Percentiles rank a stretch among this genome's conserved stretches.
These are phyloP conservation scores for Ophiostoma ulmi DNA, from an alignment of 2,329 filamentous ascomycete species.

Conservation along the genomic window DNA sequence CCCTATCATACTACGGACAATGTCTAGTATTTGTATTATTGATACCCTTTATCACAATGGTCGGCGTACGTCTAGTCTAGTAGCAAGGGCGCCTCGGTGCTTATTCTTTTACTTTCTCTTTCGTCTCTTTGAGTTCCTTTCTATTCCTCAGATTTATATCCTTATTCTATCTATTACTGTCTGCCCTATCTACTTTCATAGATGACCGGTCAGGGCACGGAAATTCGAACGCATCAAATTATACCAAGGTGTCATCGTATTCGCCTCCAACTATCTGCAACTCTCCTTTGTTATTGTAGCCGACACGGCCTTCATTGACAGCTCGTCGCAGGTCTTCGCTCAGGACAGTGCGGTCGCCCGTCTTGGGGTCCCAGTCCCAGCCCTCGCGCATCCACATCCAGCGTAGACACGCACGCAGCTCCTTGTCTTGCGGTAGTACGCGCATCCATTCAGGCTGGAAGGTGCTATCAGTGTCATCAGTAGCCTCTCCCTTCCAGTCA, in stretches of 20 bases:
- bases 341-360: constrained; percentile 57
- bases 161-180: background rate
- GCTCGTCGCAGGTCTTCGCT: constrained; percentile 49
- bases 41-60: background rate
- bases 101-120: background rate
- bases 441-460: constrained; percentile 82
- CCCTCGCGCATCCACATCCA: constrained; percentile 93
- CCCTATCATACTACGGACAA: background rate
- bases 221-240: background rate
- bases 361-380: constrained; percentile 71
- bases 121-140: background rate
- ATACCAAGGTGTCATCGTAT: background rate
- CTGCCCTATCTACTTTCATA: background rate
- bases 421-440: constrained; percentile 77
- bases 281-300: constrained; percentile 48
- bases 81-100: background rate
- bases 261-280: constrained; percentile 31
- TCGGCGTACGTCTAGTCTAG: background rate
- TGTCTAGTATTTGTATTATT: constrained; percentile 2
- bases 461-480: background rate
- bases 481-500: constrained; percentile 58
- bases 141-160: background rate
- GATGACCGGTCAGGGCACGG: background rate
- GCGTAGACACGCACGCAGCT: constrained; percentile 75
- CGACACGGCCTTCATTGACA: constrained; percentile 54